Conservation (phyloP, 257 asterid genomes). For the Verbena officinalis region DNA sequence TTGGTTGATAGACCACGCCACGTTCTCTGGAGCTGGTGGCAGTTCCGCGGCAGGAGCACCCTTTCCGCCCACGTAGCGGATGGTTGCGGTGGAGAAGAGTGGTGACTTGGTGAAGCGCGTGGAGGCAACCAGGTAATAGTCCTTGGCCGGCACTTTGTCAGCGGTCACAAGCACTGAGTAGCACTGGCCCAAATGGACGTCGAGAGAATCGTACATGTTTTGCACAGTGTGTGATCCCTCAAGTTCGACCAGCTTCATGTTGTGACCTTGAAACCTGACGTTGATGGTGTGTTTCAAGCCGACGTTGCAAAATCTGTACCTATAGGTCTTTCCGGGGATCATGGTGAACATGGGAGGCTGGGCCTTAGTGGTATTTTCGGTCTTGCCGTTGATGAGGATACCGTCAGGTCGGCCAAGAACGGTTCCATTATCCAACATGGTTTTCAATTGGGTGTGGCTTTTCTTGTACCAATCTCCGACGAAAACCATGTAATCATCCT, state of each 20-base stretch:
- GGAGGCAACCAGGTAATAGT: conserved; percentile 60
- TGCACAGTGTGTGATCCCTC: conserved; percentile 70
- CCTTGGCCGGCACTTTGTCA: conserved; percentile 49
- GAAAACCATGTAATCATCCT: conserved; percentile 45
- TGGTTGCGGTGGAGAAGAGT: conserved; percentile 41
- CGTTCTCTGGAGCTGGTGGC: conserved; percentile 43
- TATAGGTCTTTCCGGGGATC: conserved; percentile 50
- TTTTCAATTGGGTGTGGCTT: conserved; percentile 43
- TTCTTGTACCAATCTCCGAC: conserved; percentile 70
- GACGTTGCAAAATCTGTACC: conserved; percentile 58
- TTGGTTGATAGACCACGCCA: conserved; percentile 64
- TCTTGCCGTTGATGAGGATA: conserved; percentile 55
- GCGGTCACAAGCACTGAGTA: conserved; percentile 56
- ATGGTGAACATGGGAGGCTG: conserved; percentile 63
- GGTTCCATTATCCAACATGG: conserved; percentile 41
- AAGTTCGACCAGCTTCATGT: conserved; percentile 58
- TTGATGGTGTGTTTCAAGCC: conserved; percentile 62
- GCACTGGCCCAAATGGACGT: conserved; percentile 66
- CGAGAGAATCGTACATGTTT: conserved; percentile 54
- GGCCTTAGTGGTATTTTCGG: conserved; percentile 34
- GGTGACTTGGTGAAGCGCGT: conserved; percentile 46
- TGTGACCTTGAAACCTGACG: conserved; percentile 57
- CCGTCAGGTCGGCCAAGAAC: conserved; percentile 50
- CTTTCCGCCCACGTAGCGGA: conserved; percentile 41
- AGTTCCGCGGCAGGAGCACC: conserved; percentile 50